Evolutionary conservation across 148 eudicot genomes (phyloP).

Genomic region (Rhododendron molle): DNA sequence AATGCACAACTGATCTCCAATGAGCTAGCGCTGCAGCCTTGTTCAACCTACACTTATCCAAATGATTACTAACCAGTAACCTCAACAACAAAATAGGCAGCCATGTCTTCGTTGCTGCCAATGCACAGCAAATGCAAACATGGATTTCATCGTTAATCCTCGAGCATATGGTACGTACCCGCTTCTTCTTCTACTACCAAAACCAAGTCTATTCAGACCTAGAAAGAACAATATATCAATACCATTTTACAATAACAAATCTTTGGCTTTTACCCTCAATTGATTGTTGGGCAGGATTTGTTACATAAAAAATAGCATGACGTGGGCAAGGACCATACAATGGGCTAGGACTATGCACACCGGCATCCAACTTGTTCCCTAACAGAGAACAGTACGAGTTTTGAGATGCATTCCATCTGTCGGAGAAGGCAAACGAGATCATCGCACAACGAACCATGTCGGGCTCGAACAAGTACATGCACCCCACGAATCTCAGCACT

Average conservation of each 20-base stretch:
- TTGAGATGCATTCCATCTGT: slow-evolving; percentile 50
- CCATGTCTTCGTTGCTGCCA: slow-evolving; percentile 37
- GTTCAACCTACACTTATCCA: slow-evolving; percentile 35
- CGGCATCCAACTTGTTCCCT: slow-evolving; percentile 37
- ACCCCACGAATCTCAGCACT: slow-evolving; percentile 49
- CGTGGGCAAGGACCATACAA: slow-evolving; percentile 57
- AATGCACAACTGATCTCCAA: slow-evolving; percentile 30
- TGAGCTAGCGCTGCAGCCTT: slow-evolving; percentile 27
- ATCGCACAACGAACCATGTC: slow-evolving; percentile 33
- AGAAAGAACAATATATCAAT: too few relatives aligned
- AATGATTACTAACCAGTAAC: slow-evolving; percentile 16
- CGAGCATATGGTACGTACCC: slow-evolving; percentile 24
- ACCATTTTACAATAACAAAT: too few relatives aligned
- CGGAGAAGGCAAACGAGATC: slow-evolving; percentile 43
- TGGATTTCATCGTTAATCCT: slow-evolving; percentile 38
- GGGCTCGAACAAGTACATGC: slow-evolving; percentile 36
- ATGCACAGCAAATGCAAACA: slow-evolving; percentile 27
- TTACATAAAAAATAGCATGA: slow-evolving; percentile 44
- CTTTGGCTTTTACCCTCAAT: too few relatives aligned
- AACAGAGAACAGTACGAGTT: slow-evolving; percentile 30
- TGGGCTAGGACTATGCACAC: slow-evolving; percentile 46
- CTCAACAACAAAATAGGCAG: slow-evolving; percentile 36
- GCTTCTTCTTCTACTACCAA: neutral
- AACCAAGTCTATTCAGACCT: neutral
- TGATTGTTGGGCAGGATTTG: slow-evolving; percentile 29